Percentiles rank a stretch among this genome's conserved stretches.
Conservation (phyloP, 306 rosid genomes). For the Neltuma alba region DNA sequence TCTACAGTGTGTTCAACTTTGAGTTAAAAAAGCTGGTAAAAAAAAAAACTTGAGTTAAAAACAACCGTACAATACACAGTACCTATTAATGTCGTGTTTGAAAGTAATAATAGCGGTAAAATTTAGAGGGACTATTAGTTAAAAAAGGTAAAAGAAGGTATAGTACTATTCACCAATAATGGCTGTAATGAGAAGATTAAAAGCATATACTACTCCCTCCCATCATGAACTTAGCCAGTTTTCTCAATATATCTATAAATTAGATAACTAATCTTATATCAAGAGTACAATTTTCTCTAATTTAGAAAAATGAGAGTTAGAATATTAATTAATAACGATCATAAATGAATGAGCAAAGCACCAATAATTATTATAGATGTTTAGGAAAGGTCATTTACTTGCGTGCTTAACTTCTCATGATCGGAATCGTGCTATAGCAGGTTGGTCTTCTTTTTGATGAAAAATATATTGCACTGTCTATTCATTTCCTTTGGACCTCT, state of each 20-base stretch:
- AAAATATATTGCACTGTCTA: slow-evolving; percentile 25
- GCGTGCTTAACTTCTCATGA: slow-evolving; percentile 53
- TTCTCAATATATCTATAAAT: too few relatives aligned
- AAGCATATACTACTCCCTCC: too few relatives aligned
- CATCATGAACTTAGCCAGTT: too few relatives aligned
- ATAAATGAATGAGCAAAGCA: background rate
- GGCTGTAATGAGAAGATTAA: background rate
- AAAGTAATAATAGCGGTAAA: background rate
- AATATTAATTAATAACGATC: slow-evolving; percentile 17
- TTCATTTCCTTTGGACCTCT: slow-evolving; percentile 18
- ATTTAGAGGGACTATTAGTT: background rate
- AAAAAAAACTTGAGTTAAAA: background rate
- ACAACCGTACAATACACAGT: background rate
- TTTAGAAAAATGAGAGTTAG: too few relatives aligned
- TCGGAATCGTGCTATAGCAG: slow-evolving; percentile 45
- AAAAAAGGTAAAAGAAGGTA: background rate
- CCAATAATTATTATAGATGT: slow-evolving; percentile 9
- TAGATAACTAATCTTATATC: too few relatives aligned
- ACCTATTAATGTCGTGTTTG: background rate
- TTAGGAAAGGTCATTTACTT: slow-evolving; percentile 1
- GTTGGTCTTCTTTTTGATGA: slow-evolving; percentile 77
- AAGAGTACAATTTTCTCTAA: background rate
- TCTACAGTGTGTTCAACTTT: background rate
- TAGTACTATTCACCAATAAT: background rate
- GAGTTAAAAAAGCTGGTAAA: too few relatives aligned